Conservation (phyloP, 352 stramenopile genomes). For the Phytophthora meadii region DNA sequence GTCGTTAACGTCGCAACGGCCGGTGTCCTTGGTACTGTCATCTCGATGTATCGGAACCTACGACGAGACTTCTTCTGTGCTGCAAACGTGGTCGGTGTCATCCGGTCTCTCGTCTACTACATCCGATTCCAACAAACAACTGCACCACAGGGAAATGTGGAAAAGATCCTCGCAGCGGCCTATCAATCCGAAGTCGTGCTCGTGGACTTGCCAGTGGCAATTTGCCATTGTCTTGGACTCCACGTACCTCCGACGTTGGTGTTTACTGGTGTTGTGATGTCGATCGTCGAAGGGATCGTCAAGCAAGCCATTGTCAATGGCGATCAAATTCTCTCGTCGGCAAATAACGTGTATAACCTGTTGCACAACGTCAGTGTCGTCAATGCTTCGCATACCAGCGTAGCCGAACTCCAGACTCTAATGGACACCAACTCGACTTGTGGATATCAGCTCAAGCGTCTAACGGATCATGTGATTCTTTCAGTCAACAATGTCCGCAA, state of each 20-base stretch:
- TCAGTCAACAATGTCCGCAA: conserved; percentile 18
- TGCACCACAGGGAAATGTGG: conserved; percentile 12
- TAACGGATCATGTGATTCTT: conserved; percentile 28
- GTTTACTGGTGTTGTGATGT: conserved; percentile 29
- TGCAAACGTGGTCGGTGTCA: conserved; percentile 26
- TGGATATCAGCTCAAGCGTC: conserved; percentile 25
- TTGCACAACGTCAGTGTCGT: conserved; percentile 10
- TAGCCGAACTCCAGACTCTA: conserved; percentile 24
- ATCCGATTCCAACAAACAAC: conserved; percentile 25
- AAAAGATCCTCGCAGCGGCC: conserved; percentile 18
- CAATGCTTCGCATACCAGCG: conserved; percentile 14
- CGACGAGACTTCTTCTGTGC: conserved; percentile 27
- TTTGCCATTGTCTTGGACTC: conserved; percentile 28
- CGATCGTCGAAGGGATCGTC: conserved; percentile 27
- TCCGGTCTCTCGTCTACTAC: conserved; percentile 27
- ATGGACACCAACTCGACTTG: conserved; percentile 29
- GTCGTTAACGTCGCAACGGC: conserved; percentile 32
- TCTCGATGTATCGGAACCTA: conserved; percentile 2
- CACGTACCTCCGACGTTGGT: conserved; percentile 20
- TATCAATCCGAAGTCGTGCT: conserved; percentile 33
- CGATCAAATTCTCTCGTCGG: conserved; percentile 25
- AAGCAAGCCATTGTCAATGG: conserved; percentile 28
- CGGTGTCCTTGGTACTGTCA: conserved; percentile 22
- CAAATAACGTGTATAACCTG: conserved; percentile 23
- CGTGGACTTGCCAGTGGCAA: conserved; percentile 29